phyloP scores from a whole-genome alignment of 192 early-diverging fungal species.

The Coemansia sp. region DNA sequence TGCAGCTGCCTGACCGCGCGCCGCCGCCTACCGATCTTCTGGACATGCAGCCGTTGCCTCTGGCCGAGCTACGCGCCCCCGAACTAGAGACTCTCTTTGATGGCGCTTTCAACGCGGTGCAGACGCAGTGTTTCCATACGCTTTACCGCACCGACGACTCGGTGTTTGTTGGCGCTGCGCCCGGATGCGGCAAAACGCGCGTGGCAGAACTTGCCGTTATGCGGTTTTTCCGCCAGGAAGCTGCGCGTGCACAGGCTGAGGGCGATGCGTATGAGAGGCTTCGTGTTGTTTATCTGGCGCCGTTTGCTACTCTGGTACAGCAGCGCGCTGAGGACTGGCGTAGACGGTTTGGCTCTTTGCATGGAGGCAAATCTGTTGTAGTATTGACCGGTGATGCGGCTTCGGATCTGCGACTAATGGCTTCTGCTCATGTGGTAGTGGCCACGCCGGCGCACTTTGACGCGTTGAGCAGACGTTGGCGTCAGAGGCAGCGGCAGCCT shows the following conservation, averaged over 20 bases:
- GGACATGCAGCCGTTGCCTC: slow-evolving; percentile 88
- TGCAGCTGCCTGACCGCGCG: slow-evolving; percentile 91
- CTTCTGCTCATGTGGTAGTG: slow-evolving; percentile 89
- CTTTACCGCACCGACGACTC: slow-evolving; percentile 88
- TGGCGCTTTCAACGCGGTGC: slow-evolving; percentile 85
- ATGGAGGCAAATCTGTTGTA: slow-evolving; percentile 88
- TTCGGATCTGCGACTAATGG: slow-evolving; percentile 85
- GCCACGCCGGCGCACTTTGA: slow-evolving; percentile 94
- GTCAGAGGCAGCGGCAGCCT: slow-evolving; percentile 89
- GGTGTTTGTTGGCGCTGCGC: slow-evolving; percentile 87
- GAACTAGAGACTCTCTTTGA: slow-evolving; percentile 72
- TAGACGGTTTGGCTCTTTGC: slow-evolving; percentile 69
- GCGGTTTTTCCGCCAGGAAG: slow-evolving; percentile 70
- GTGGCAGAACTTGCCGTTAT: slow-evolving; percentile 94
- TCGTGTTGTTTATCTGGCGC: slow-evolving; percentile 88
- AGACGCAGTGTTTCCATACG: slow-evolving; percentile 93
- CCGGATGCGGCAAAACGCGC: slow-evolving; percentile 93
- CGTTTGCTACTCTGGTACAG: slow-evolving; percentile 82
- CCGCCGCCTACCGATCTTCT: slow-evolving; percentile 92
- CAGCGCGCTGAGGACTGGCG: slow-evolving; percentile 80
- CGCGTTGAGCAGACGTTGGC: slow-evolving; percentile 91
- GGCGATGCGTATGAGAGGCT: slow-evolving; percentile 35
- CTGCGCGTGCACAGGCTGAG: slow-evolving; percentile 22
- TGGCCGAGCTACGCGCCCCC: slow-evolving; percentile 69
- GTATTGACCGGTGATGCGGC: slow-evolving; percentile 86